Evolutionary conservation across 129 eudicot species (phyloP), one percentile per base, ranked within the genome.

Genomic region (Dittrichia graveolens): DNA sequence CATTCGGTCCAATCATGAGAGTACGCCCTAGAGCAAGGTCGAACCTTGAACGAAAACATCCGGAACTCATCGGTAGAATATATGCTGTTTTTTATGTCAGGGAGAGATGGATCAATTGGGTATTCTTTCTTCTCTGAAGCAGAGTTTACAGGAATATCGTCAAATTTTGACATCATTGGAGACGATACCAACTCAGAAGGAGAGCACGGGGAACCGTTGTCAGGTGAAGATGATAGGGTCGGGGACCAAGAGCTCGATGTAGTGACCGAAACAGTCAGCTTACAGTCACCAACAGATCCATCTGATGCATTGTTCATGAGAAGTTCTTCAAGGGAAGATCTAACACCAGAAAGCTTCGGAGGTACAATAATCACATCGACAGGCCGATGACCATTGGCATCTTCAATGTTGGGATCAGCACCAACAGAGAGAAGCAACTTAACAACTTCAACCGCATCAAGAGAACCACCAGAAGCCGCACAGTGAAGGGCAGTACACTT

Each of bases 1-100:
- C 97, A 91, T 72, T 91, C 97, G 0, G 97, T 91, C 97, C 97
- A 91, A 63, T 91, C 97, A 72, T 91, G 97, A 4, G 97, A 91
- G 60, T 91, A 91, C 2, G 97, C 97, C 55, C 97, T 77, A 14
- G 97, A 91, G 56, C 97, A 91, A 15, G 97, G 97, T n/a, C 95
- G 76, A 54, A 91, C 92, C 83, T 91, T 91, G 73, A 91, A 91
- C 2, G 97, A 91, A 65, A 83, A 91, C 97, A 91, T 91, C 6
- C 97, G 90, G 58, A 91, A 91, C 75, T 91, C 97, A 50, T 91
- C 97, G 42, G 97, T 88, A n/a, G 95, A 83, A 68, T 82, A 91
- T 8, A 88, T 88, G 73, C 97, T 88, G 65, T 91, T 91, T 71
- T 89, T 83, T 2, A 91, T 91, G 69, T 91, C 97, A 0, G 97